These are phyloP conservation scores for Tremellales sp. DNA, from an alignment of 1,284 basidiomycete genomes.

Conservation along the genomic window DNA sequence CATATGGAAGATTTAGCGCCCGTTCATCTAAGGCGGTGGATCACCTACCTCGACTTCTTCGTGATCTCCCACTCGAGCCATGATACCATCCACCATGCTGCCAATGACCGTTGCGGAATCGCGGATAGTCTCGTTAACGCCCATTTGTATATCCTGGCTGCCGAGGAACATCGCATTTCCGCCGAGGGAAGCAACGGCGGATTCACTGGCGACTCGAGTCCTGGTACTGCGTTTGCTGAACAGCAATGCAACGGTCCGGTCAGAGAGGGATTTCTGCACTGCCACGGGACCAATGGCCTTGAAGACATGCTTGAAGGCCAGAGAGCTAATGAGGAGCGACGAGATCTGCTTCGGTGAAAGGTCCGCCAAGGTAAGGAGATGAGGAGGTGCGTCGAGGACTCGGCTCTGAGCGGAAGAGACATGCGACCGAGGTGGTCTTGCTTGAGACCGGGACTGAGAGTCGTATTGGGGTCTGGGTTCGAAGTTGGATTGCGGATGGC, in stretches of 20 bases:
- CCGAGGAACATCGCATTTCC: conserved; percentile 94
- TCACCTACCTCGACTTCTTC: conserved; percentile 78
- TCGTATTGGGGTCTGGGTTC: no score
- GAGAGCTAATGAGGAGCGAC: conserved; percentile 30
- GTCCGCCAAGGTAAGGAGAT: conserved; percentile 46
- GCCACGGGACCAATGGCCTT: conserved; percentile 20
- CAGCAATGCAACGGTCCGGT: conserved; percentile 80
- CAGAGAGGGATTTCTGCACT: conserved; percentile 41
- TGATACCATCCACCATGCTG: conserved; percentile 95
- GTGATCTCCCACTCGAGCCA: conserved; percentile 91
- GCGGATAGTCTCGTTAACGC: conserved; percentile 84
- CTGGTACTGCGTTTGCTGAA: conserved; percentile 93
- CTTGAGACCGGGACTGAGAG: no score
- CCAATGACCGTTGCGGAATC: conserved; percentile 83
- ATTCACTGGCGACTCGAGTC: conserved; percentile 86
- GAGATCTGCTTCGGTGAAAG: conserved; percentile 36
- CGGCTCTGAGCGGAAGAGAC: no score
- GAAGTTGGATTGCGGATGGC: no score
- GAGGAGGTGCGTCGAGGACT: no score
- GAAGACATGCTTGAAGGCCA: conserved; percentile 35
- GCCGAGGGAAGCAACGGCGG: conserved; percentile 68
- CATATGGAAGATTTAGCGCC: not conserved
- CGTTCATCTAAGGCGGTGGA: not conserved
- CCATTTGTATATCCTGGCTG: conserved; percentile 85
- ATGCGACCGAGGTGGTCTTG: no score